Conservation (phyloP, 139 green algal species). For the Zygnema circumcarinatum region DNA sequence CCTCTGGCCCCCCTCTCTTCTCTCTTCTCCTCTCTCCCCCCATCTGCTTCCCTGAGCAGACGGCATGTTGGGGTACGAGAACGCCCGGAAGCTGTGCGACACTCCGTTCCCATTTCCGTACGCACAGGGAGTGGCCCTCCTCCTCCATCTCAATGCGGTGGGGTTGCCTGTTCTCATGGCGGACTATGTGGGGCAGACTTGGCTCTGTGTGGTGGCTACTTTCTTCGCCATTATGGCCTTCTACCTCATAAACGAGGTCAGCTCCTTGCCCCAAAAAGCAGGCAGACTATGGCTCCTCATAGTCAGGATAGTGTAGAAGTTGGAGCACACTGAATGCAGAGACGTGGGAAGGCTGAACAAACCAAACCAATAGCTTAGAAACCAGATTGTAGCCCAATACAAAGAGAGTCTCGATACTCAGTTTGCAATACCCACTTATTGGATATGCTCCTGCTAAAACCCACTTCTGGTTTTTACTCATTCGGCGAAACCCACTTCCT, state of each 20-base stretch:
- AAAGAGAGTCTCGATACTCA: too few relatives aligned
- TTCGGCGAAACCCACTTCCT: too few relatives aligned
- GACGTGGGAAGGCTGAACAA: too few relatives aligned
- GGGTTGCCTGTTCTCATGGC: constrained; percentile 36
- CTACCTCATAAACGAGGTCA: constrained; percentile 53
- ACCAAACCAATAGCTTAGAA: too few relatives aligned
- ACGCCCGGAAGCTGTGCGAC: constrained; percentile 38
- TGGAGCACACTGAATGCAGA: too few relatives aligned
- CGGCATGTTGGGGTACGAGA: constrained; percentile 52
- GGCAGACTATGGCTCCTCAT: too few relatives aligned
- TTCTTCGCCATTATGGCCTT: constrained; percentile 38
- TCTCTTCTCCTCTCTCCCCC: constrained; percentile 7
- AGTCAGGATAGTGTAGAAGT: too few relatives aligned
- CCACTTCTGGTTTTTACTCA: too few relatives aligned
- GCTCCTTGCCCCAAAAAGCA: too few relatives aligned
- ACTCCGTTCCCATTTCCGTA: constrained; percentile 58
- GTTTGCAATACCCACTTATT: too few relatives aligned
- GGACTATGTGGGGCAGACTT: neutral
- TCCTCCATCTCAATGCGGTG: constrained; percentile 46
- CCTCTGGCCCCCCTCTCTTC: neutral
- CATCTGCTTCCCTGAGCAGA: constrained; percentile 17
- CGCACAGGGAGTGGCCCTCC: constrained; percentile 30
- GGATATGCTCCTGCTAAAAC: too few relatives aligned
- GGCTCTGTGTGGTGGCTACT: neutral
- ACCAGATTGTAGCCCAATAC: too few relatives aligned